These are phyloP conservation scores for Colletotrichum lindemuthianum DNA, from an alignment of 2,329 filamentous ascomycete genomes.

Conservation along the genomic window DNA sequence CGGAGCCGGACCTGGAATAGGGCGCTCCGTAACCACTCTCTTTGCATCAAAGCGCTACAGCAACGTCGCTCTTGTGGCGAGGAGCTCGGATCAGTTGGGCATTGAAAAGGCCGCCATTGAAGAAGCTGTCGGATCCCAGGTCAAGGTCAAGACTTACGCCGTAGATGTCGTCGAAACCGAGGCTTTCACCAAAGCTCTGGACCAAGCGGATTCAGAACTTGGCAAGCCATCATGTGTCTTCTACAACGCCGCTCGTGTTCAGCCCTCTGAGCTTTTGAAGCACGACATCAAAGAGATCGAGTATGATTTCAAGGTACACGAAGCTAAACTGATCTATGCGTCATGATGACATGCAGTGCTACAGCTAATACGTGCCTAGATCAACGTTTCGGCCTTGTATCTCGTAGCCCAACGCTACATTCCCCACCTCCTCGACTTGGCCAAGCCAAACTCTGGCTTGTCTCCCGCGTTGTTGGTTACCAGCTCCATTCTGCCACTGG, in stretches of 20 bases:
- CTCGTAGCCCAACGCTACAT: slow-evolving; percentile 57
- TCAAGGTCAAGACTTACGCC: slow-evolving; percentile 53
- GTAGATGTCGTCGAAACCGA: slow-evolving; percentile 55
- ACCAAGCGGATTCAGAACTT: slow-evolving; percentile 51
- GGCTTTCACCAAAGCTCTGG: slow-evolving; percentile 49
- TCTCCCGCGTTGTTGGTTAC: slow-evolving; percentile 60
- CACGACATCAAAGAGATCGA: slow-evolving; percentile 56
- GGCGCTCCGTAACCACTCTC: slow-evolving; percentile 7
- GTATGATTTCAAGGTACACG: slow-evolving; percentile 58
- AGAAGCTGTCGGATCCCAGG: slow-evolving; percentile 41
- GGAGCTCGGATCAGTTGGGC: slow-evolving; percentile 52
- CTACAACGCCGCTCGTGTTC: slow-evolving; percentile 63
- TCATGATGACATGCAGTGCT: background rate
- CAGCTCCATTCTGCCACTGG: slow-evolving; percentile 56
- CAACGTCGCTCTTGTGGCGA: slow-evolving; percentile 59
- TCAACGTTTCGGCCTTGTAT: slow-evolving; percentile 59
- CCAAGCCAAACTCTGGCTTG: slow-evolving; percentile 40
- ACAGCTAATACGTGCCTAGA: slow-evolving; percentile 41
- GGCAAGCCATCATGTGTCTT: slow-evolving; percentile 59
- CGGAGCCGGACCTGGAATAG: slow-evolving; percentile 10
- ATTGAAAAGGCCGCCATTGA: slow-evolving; percentile 46
- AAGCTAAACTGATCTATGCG: background rate
- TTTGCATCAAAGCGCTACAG: slow-evolving; percentile 13
- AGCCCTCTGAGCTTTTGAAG: slow-evolving; percentile 52
- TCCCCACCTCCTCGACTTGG: slow-evolving; percentile 50